Base-by-base conservation (phyloP, 257 asterid species). In the Solanum peruvianum region DNA sequence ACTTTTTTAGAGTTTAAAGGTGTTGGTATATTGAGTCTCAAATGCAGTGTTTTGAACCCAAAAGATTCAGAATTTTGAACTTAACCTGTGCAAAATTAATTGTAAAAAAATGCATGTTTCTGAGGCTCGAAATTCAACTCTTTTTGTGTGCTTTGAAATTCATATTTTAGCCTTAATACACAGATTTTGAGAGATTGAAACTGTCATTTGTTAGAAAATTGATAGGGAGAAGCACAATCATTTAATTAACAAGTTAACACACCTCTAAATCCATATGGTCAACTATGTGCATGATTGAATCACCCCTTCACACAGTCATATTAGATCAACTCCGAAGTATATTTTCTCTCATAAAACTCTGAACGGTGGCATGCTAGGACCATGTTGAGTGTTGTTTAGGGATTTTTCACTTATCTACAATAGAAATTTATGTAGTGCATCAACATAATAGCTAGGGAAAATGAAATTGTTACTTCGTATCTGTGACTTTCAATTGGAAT, bases 251-350 rank as follows among this genome's bases (percentile, higher is more conserved):
- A 45, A 85, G 69, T 80, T 45, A 82, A 82, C 66, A 82, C 87
- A 97, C 99, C 98, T 96, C 98, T 73, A 97, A 87, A 89, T 97
- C 97, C 92, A 94, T 86, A 90, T 97, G 99, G 69, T 97, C 99
- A 87, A 96, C 99, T 52, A 96, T 92, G 87, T 96, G 99, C 84
- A 97, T 95, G 85, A 96, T 93, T 45, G 99, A 97, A 60, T 98
- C 99, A 42, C 99, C 99, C 99, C 99, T 89, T 97, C 99, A 83
- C 98, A 96, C 12, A 98, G 99, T 87, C 99, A 91, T 83, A 96
- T 93, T 86, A 97, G 91, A 96, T 96, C 99, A 98, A 91, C 99
- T 95, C 9, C 99, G 92, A 62, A 96, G 95, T 93, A 96, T 89
- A 86, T 96, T 99, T 5, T 94, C 99, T 92, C 99, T 90, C 45